phyloP scores from a whole-genome alignment of 2,329 filamentous ascomycete species.

The Pezizomycotina sp. region DNA sequence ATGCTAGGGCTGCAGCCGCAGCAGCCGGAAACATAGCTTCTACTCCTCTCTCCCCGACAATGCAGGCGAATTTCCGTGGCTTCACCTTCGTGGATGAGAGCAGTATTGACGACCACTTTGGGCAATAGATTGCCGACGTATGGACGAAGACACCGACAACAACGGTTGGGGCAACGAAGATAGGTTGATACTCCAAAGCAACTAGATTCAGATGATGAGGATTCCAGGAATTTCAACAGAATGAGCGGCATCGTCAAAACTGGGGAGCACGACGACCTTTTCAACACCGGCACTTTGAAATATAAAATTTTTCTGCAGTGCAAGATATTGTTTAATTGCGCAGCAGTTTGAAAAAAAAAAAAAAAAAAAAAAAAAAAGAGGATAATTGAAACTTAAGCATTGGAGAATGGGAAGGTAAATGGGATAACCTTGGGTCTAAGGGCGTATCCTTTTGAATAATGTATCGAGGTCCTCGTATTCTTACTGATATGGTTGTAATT shows the following conservation, averaged over 20 bases:
- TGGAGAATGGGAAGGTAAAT: too few species aligned
- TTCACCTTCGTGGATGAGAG: slow-evolving; percentile 99
- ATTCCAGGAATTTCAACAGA: slow-evolving; percentile 44
- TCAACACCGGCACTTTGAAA: slow-evolving; percentile 47
- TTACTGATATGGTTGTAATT: slow-evolving; percentile 5
- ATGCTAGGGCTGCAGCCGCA: slow-evolving; percentile 76
- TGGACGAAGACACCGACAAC: slow-evolving; percentile 42
- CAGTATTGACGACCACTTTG: slow-evolving; percentile 74
- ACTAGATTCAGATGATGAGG: slow-evolving; percentile 28
- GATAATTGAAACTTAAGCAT: not conserved
- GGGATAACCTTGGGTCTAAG: not conserved
- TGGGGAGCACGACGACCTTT: slow-evolving; percentile 46
- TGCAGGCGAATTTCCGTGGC: slow-evolving; percentile 95
- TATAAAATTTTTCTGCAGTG: slow-evolving; percentile 31
- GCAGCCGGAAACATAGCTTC: slow-evolving; percentile 67
- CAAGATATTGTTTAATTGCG: slow-evolving; percentile 1
- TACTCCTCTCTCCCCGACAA: slow-evolving; percentile 81
- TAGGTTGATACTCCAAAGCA: slow-evolving; percentile 32
- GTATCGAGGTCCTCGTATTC: slow-evolving; percentile 4
- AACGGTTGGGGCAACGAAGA: slow-evolving; percentile 41
- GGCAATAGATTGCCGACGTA: slow-evolving; percentile 40
- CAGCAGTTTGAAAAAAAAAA: not conserved
- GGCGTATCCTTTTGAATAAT: slow-evolving; percentile 3
- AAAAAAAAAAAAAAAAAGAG: not conserved
- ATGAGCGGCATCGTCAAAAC: slow-evolving; percentile 45